Evolutionary conservation across 768 basidiomycete genomes (phyloP).

Genomic region (Tricholomella constricta): DNA sequence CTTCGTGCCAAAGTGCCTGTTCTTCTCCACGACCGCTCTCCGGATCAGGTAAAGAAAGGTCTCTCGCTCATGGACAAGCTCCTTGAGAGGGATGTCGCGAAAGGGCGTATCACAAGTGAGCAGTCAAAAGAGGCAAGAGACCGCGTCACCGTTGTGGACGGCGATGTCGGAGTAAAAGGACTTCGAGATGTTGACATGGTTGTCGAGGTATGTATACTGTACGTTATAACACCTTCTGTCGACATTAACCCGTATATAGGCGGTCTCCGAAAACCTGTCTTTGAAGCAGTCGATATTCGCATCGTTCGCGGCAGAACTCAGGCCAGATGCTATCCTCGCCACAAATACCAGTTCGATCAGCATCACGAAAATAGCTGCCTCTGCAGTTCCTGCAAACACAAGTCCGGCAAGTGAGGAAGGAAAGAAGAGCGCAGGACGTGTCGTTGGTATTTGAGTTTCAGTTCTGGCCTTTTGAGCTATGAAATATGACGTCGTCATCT

Average conservation of each 20-base stretch:
- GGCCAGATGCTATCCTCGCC: constrained; percentile 79
- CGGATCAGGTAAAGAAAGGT: constrained; percentile 72
- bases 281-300: constrained; percentile 82
- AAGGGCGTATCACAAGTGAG: constrained; percentile 69
- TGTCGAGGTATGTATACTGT: constrained; percentile 65
- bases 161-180: constrained; percentile 49
- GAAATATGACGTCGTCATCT: neutral
- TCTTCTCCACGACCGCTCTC: constrained; percentile 79
- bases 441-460: constrained; percentile 62
- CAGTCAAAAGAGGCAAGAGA: constrained; percentile 76
- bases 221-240: neutral
- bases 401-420: constrained; percentile 64
- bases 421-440: constrained; percentile 64
- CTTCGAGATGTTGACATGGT: constrained; percentile 88
- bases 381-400: constrained; percentile 63
- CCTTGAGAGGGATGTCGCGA: constrained; percentile 85
- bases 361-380: constrained; percentile 89
- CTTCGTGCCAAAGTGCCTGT: constrained; percentile 86
- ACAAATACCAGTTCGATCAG: constrained; percentile 94
- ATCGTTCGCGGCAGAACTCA: constrained; percentile 64
- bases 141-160: constrained; percentile 61
- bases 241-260: constrained; percentile 43
- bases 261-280: constrained; percentile 80
- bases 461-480: neutral
- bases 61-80: constrained; percentile 77